Base-by-base conservation (phyloP, 1,284 basidiomycete genomes). In the Phellinidium pouzarii region DNA sequence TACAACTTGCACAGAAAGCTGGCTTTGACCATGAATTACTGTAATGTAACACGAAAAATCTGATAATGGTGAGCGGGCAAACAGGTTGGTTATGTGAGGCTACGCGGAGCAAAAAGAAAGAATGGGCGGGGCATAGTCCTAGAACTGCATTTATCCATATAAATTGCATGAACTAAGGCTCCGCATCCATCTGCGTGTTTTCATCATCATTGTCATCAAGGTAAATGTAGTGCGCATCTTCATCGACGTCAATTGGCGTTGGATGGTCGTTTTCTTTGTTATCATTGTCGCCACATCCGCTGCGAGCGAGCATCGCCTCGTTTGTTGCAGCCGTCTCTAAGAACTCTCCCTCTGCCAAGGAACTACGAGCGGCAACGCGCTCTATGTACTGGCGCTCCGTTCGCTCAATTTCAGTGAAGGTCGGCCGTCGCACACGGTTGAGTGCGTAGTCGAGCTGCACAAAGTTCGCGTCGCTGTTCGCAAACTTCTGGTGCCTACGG, bases 401-500 rank as follows among this genome's bases (percentile, higher is more conserved):
- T 12, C 56, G 23, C 27, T 40, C 49, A 25, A 74, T 68, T 55
- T 84, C 77, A 46, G 71, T 63, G 38, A 71, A 64, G 19, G 80
- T 81, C 48, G 78, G 78, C 26, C 93, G 83, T 56, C 77, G 77
- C 17, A 97, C 82, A 22, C 84, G 80, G 45, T 72, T 69, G 27
- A 99, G 79, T 31, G 96, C 78, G 38, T 71, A 73, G 68, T 99
- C 95, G 27, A 99, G 78, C 54, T 85, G 79, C 26, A 75, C 66
- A 68, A 95, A 99, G 70, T 98, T 92, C 31, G 76, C 73, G 53
- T 84, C 77, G 62, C 94, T 83, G 34, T 70, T 69, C 1, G 96
- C 94, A 67, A 94, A 99, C 59, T 87, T 87, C 54, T 84, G 82
- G 66, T 99, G 96, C 61, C 77, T 88, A 49, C 78, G 79, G 9